phyloP scores from a whole-genome alignment of 345 rosid species.

The Sisymbrium irio region DNA sequence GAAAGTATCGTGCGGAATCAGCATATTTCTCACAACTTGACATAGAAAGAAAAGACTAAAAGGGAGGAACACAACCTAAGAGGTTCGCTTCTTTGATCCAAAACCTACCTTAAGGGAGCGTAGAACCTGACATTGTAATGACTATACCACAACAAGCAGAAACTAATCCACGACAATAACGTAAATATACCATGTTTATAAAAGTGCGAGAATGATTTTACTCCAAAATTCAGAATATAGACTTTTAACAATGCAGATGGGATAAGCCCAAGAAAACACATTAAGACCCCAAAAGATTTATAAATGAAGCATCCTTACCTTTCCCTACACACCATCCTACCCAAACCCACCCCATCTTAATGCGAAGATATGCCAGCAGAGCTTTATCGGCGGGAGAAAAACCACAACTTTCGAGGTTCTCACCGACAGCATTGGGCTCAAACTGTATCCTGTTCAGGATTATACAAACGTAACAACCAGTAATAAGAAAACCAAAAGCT shows the following conservation, averaged over 20 bases:
- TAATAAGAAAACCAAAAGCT: not conserved
- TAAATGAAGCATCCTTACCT: slow-evolving; percentile 36
- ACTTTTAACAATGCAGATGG: slow-evolving; percentile 6
- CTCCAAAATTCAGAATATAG: not conserved
- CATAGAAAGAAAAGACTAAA: not conserved
- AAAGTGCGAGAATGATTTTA: slow-evolving; percentile 2
- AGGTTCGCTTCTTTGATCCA: not conserved
- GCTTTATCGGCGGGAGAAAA: slow-evolving; percentile 30
- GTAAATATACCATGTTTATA: not conserved
- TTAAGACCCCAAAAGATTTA: not conserved
- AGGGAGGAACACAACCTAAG: not conserved
- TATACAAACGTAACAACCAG: not conserved
- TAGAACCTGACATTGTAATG: not conserved
- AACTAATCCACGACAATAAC: not conserved
- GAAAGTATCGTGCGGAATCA: not conserved
- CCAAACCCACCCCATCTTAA: slow-evolving; percentile 35
- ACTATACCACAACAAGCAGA: not conserved
- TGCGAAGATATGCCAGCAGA: slow-evolving; percentile 27
- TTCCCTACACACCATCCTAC: slow-evolving; percentile 42
- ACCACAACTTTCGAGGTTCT: slow-evolving; percentile 30
- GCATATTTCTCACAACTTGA: not conserved
- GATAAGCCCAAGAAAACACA: slow-evolving; percentile 1
- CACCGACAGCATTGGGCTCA: slow-evolving; percentile 36
- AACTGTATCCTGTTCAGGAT: slow-evolving; percentile 33
- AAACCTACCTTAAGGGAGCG: not conserved